These are phyloP conservation scores for Podaxis sp. DNA, from an alignment of 768 basidiomycete species.

Conservation along the genomic window DNA sequence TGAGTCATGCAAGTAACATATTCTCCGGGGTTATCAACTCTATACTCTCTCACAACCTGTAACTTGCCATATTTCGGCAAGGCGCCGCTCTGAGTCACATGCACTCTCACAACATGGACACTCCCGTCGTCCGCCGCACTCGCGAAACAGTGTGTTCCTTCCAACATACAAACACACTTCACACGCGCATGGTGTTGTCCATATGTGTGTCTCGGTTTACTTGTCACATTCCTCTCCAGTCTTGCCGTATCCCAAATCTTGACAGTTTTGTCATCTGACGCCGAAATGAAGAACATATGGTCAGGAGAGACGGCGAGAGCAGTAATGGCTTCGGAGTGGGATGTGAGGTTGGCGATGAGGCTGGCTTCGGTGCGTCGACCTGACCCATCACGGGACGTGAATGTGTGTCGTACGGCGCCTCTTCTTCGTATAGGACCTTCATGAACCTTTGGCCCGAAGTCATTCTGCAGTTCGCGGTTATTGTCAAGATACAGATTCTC, in stretches of 20 bases:
- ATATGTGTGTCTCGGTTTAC: constrained; percentile 74
- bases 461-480: constrained; percentile 79
- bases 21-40: constrained; percentile 69
- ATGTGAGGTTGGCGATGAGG: constrained; percentile 80
- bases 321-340: constrained; percentile 80
- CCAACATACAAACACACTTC: constrained; percentile 75
- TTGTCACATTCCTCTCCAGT: constrained; percentile 92
- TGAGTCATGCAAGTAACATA: constrained; percentile 84
- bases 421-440: constrained; percentile 80
- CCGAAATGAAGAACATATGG: constrained; percentile 91
- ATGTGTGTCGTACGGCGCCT: constrained; percentile 66
- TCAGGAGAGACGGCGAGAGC: constrained; percentile 88
- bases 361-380: constrained; percentile 68
- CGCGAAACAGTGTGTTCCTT: constrained; percentile 86
- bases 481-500: constrained; percentile 90
- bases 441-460: constrained; percentile 88
- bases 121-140: constrained; percentile 84
- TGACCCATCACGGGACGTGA: constrained; percentile 62
- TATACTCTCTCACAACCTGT: constrained; percentile 79
- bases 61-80: constrained; percentile 84
- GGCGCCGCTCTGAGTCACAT: constrained; percentile 61
- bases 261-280: constrained; percentile 91
- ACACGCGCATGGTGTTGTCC: constrained; percentile 58
- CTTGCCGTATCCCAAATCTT: constrained; percentile 92
- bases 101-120: constrained; percentile 80